Evolutionary conservation across 2,329 filamentous ascomycete species (phyloP).

Genomic region (Colletotrichum cordylinicola): DNA sequence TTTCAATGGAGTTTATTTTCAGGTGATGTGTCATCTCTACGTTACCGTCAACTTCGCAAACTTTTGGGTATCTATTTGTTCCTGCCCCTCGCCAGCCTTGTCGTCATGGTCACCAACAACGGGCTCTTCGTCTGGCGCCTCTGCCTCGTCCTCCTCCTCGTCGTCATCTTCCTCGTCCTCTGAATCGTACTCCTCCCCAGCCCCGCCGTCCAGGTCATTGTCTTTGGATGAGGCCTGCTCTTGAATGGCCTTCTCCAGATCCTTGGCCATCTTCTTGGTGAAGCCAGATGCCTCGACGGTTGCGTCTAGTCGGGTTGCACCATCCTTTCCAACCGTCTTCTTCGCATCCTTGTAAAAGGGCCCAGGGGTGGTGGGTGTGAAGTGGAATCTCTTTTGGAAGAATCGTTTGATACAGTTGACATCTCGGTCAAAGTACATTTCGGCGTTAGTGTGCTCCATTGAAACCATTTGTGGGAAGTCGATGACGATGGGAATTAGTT

Average conservation of each 20-base stretch:
- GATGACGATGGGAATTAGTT: conserved; percentile 82
- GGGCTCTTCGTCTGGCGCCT: conserved; percentile 29
- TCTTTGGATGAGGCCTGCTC: conserved; percentile 67
- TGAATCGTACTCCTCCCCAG: conserved; percentile 32
- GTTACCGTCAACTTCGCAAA: conserved; percentile 19
- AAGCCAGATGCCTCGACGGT: conserved; percentile 93
- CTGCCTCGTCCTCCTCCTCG: conserved; percentile 27
- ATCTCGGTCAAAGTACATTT: conserved; percentile 97
- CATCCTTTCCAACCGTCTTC: conserved; percentile 72
- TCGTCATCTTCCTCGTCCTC: conserved; percentile 22
- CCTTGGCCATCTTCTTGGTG: conserved; percentile 95
- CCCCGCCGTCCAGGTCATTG: conserved; percentile 38
- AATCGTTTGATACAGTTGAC: conserved; percentile 95
- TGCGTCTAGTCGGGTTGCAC: conserved; percentile 77
- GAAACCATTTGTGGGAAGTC: conserved; percentile 99
- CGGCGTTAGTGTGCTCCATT: conserved; percentile 89
- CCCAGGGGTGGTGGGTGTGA: conserved; percentile 79
- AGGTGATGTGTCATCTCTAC: not conserved
- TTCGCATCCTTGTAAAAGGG: conserved; percentile 87
- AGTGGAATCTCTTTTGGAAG: conserved; percentile 88
- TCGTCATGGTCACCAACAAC: conserved; percentile 22
- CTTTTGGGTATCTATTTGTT: conserved; percentile 24
- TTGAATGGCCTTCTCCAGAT: conserved; percentile 88
- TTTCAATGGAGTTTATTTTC: not conserved
- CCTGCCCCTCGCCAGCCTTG: conserved; percentile 26